Base-by-base conservation (phyloP, 352 stramenopile species). In the Phytophthora quininea region DNA sequence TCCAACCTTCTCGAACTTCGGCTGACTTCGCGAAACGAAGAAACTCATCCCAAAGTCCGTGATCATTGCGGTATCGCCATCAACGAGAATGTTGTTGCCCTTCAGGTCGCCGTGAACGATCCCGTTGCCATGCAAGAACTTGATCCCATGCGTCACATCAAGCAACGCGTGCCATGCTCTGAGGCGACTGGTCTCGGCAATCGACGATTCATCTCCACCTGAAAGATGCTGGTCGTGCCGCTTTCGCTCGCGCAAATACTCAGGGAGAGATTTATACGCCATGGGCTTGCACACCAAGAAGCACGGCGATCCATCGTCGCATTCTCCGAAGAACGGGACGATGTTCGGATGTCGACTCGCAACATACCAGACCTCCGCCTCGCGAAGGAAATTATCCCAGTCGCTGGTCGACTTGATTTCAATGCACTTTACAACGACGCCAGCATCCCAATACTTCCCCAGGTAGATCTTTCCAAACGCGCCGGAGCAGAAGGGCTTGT, bases 11-110 rank as follows among this genome's bases (percentile, higher is more conserved):
- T 50, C 46, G 38, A 63, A 63, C 1, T 14, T n/a, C 15, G 56
- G 56, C 24, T 14, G 5, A 3, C 15, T 12, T 7, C 30, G 24
- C 5, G 56, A 42, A 1, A 3, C 27, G 27, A 42, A 56, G 47
- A 48, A 55, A 10, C 56, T 63, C 56, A 63, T 63, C 3, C 56
- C 56, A 12, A 63, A 54, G 56, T 63, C 56, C 11, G 56, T 55
- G 24, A 63, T 42, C 45, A 56, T 63, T 4, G 56, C 56, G 4
- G 31, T 50, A 4, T 50, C 14, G 11, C 56, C 46, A 3, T 63
- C 56, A 11, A 63, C 33, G 24, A 63, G 19, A 30, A 63, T 54
- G 14, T 63, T 63, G 35, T 54, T 49, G 33, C 56, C 56, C 37
- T 63, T 63, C 1, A 63, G 33, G 38, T 63, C 56, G 0, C 46